Base-by-base conservation (phyloP, 345 rosid genomes). In the Euphorbia peplus region DNA sequence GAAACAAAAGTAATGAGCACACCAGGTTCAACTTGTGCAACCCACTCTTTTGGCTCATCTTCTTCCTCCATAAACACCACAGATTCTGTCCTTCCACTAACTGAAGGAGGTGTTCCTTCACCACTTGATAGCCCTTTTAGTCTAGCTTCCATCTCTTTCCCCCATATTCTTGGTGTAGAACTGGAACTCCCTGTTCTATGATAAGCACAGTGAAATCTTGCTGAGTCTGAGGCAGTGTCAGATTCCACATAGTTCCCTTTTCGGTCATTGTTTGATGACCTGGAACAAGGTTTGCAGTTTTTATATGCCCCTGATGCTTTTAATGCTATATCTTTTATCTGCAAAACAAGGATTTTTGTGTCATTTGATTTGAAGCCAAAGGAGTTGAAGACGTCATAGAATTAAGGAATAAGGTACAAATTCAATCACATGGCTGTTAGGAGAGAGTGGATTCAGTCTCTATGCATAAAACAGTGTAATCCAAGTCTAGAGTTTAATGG, bases 11-110 rank as follows among this genome's bases (percentile, higher is more conserved):
- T 90, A 72, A 95, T 95, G 70, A 95, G 93, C 32, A 95, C 96
- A 55, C 99, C 99, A 15, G 99, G 99, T 79, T 95, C 99, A 73
- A 95, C 97, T 76, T 91, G 97, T 24, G 99, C 99, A 63, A 91
- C 91, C 99, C 99, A 95, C 71, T 91, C 97, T 76, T 90, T 95
- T n/a, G 91, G 85, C 75, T 91, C 99, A 74, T 87, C 95, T 70
- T 87, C 95, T 70, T 93, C 97, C 78, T 88, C 97, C 83, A 82
- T 80, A 67, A 91, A 84, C 69, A 86, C 92, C 28, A 83, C 87
- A 3, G 95, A 87, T 71, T 85, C 97, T 2, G 90, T 82, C 69
- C 95, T 76, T n/a, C 95, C 95, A 12, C 96, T 95, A 37, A 78
- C 75, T 0, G 97, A 95, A 5, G 87, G 81, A 8, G 97, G 99